Percentiles rank a stretch among this genome's conserved stretches.
Conservation (phyloP, 768 basidiomycete genomes). For the Leucosporidium creatinivorum region DNA sequence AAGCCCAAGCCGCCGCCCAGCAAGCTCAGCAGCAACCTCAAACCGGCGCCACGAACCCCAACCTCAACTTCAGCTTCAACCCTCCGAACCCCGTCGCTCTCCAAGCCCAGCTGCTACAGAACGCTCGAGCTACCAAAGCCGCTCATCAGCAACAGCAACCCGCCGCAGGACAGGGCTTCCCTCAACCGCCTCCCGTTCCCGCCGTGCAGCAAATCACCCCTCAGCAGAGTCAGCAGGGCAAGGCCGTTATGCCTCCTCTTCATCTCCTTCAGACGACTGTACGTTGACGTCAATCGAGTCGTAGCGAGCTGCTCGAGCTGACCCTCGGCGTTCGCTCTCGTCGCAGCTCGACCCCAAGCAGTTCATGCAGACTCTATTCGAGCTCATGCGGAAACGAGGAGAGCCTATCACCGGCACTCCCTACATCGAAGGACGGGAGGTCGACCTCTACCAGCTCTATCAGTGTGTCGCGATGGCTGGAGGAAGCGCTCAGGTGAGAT, state of each 20-base stretch:
- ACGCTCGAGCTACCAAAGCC: neutral
- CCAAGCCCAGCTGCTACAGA: neutral
- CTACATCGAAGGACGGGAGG: conserved; percentile 28
- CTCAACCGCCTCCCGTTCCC: conserved; percentile 2
- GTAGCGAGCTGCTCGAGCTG: neutral
- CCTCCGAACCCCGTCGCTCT: conserved; percentile 8
- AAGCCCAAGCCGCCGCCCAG: conserved; percentile 3
- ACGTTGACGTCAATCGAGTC: neutral
- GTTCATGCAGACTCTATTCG: conserved; percentile 36
- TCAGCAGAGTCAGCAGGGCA: neutral
- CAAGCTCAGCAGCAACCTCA: conserved; percentile 5
- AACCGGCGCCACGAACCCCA: neutral
- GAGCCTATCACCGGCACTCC: conserved; percentile 34
- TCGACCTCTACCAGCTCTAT: conserved; percentile 35
- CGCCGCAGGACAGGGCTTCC: neutral
- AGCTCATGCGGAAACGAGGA: conserved; percentile 35
- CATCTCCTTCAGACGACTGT: conserved; percentile 27
- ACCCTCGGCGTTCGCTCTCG: neutral
- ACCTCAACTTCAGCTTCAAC: conserved; percentile 1
- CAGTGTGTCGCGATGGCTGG: conserved; percentile 29
- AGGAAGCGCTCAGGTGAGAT: conserved; percentile 14
- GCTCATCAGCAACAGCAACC: conserved; percentile 14
- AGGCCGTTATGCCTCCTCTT: conserved; percentile 17
- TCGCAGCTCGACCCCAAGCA: conserved; percentile 30
- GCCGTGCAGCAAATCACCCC: neutral